Conservation (phyloP, 805 yeast genomes). For the Teunomyces cretensis region DNA sequence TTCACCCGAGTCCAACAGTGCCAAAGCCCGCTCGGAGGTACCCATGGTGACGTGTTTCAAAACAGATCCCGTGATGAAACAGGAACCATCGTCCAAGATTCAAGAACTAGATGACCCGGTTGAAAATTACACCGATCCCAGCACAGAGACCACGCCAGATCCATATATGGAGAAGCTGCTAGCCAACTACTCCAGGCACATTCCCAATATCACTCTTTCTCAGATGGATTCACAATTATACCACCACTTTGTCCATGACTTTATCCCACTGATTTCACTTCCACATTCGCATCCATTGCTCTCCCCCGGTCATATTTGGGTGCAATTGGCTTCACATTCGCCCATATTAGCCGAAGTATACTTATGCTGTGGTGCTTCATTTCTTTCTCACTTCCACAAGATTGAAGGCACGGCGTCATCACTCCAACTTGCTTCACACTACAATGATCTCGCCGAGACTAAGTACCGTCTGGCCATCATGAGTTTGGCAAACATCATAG, state of each 20-base stretch:
- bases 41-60: background rate
- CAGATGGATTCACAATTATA: constrained; percentile 9
- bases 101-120: background rate
- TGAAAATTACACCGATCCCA: background rate
- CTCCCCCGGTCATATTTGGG: constrained; percentile 15
- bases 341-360: constrained; percentile 49
- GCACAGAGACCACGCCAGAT: background rate
- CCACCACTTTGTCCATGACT: constrained; percentile 13
- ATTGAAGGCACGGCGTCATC: background rate
- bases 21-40: background rate
- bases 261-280: constrained; percentile 14
- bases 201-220: constrained; percentile 7
- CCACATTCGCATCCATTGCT: constrained; percentile 16
- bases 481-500: constrained; percentile 15
- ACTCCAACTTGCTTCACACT: constrained; percentile 15
- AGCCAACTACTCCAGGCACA: constrained; percentile 5
- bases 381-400: constrained; percentile 14
- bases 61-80: background rate
- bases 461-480: constrained; percentile 9
- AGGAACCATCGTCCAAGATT: background rate
- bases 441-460: constrained; percentile 8
- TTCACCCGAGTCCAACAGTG: constrained; percentile 3
- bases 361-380: constrained; percentile 16
- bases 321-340: constrained; percentile 61
- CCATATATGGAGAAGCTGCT: background rate